Evolutionary conservation across 2,329 filamentous ascomycete genomes (phyloP), one percentile per base, ranked within the genome.

Genomic region (Alternaria ventricosa): DNA sequence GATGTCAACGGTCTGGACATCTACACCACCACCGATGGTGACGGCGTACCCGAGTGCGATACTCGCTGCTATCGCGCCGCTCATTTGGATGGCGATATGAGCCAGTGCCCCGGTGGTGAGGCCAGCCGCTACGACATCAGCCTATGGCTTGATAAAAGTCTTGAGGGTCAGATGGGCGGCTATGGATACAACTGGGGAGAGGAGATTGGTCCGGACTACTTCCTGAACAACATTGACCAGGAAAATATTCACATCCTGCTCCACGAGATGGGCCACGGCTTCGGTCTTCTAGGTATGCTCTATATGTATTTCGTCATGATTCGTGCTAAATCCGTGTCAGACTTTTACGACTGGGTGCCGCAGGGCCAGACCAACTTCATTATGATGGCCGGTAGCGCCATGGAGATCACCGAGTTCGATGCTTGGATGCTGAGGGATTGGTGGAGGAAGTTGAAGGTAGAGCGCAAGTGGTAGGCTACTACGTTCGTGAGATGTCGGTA

Each of bases 361-460:
- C 71, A 75, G 9, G 82, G 82, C 3, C 70, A 81, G 50, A 72
- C 71, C 6, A 81, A 71, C 67, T 84, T 84, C 69, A 76, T 84
- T 61, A 84, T 85, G 83, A 76, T 79, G 57, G 82, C 83, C 53
- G 83, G 83, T 5, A 80, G 78, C 45, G 75, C 83, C 3, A 72
- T 71, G 33, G 66, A 76, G 44, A 73, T 85, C 15, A 85, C 83
- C 4, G 83, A 85, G 41, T 85, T 85, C 33, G 83, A 85, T 43
- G 82, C 80, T 22, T 85, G 83, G 83, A 85, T 84, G 83, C 61
- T 82, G 57, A 72, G 82, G 1, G 81, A 84, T 69, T 84, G 82
- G 81, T 84, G 81, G 81, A 74, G 73, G 63, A 75, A 78, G 60
- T 64, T 79, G 55, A 75, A 75, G 64, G 67, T 59, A 0, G 59